phyloP scores from a whole-genome alignment of 2,329 filamentous ascomycete species.

The Arthrobotrys iridis region DNA sequence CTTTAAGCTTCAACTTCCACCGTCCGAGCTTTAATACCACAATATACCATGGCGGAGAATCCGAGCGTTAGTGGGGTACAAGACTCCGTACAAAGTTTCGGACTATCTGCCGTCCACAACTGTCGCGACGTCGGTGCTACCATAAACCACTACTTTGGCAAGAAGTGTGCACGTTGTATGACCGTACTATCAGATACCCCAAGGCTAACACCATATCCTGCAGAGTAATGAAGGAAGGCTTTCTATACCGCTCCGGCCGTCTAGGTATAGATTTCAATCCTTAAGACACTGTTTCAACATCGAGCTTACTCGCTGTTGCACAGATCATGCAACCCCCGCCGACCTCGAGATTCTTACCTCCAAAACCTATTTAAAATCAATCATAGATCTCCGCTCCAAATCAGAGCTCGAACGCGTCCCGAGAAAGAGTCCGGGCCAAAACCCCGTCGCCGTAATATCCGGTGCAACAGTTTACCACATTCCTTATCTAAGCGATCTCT shows the following conservation, averaged over 20 bases:
- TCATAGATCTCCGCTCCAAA: slow-evolving; percentile 79
- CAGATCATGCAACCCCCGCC: slow-evolving; percentile 75
- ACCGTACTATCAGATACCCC: not conserved
- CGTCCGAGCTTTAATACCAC: no score
- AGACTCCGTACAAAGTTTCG: no score
- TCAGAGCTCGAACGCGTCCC: slow-evolving; percentile 65
- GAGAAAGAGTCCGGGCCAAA: slow-evolving; percentile 28
- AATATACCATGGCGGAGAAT: no score
- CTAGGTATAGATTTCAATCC: slow-evolving; percentile 63
- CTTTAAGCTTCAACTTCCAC: no score
- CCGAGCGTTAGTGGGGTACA: no score
- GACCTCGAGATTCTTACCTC: slow-evolving; percentile 72
- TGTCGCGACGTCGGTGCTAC: slow-evolving; percentile 79
- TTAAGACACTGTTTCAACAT: not conserved
- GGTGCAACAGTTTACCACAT: slow-evolving; percentile 30
- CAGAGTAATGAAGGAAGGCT: slow-evolving; percentile 69
- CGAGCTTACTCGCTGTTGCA: slow-evolving; percentile 49
- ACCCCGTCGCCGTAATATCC: slow-evolving; percentile 70
- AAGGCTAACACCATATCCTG: not conserved
- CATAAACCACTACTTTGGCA: slow-evolving; percentile 70
- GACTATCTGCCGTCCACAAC: slow-evolving; percentile 67
- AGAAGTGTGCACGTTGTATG: slow-evolving; percentile 64
- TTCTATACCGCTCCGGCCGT: slow-evolving; percentile 75
- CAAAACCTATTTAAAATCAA: slow-evolving; percentile 73
- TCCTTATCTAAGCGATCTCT: slow-evolving; percentile 21